Evolutionary conservation across 257 asterid genomes (phyloP).

Genomic region (Nicotiana knightiana): DNA sequence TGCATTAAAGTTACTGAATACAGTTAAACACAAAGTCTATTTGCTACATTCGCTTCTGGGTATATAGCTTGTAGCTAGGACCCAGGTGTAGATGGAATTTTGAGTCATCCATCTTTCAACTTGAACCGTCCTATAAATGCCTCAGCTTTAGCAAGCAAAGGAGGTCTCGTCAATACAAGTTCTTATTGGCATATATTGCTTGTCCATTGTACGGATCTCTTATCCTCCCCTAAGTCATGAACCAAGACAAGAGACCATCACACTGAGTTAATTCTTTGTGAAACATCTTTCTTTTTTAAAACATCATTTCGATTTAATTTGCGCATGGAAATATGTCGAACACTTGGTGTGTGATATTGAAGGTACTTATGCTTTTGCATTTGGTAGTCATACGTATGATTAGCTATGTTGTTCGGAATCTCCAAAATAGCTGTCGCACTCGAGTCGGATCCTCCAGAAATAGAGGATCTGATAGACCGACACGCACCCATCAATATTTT

Average conservation of each 20-base stretch:
- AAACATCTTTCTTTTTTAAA: neutral
- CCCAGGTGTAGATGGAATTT: neutral
- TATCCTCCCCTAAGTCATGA: neutral
- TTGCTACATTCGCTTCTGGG: no score
- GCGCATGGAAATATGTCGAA: neutral
- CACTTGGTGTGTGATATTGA: neutral
- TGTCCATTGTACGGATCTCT: neutral
- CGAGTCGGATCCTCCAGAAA: no score
- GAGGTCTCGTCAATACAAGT: slow-evolving; percentile 13
- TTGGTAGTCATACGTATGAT: neutral
- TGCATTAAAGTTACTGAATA: no score
- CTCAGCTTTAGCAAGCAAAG: slow-evolving; percentile 19
- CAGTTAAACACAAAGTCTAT: no score
- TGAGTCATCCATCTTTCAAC: neutral
- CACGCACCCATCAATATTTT: no score
- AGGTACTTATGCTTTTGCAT: neutral
- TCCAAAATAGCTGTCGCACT: no score
- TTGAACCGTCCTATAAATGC: neutral
- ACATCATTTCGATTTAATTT: neutral
- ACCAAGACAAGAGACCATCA: neutral
- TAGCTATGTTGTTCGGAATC: no score
- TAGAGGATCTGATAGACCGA: no score
- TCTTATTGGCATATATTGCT: neutral
- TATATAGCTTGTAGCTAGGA: no score
- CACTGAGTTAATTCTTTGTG: slow-evolving; percentile 9